Conservation (phyloP, 768 basidiomycete species). For the Tremella mesenterica region DNA sequence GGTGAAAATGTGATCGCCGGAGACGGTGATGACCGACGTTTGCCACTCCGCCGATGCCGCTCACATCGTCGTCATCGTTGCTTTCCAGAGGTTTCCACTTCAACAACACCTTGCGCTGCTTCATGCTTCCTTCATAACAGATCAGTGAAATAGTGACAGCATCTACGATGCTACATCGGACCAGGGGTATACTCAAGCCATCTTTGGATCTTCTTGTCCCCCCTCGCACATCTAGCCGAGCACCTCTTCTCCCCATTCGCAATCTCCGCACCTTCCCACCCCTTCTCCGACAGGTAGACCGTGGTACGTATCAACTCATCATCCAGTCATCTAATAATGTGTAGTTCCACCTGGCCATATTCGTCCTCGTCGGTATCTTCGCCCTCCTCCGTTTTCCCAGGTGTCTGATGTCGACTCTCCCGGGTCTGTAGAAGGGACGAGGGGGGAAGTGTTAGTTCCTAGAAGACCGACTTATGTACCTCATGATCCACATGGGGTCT, state of each 20-base stretch:
- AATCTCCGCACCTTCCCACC: background rate
- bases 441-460: background rate
- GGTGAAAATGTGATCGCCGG: too few species aligned
- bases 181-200: too few species aligned
- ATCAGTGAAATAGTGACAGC: too few species aligned
- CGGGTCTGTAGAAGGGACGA: background rate
- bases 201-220: too few species aligned
- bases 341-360: constrained; percentile 30
- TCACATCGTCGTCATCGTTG: too few species aligned
- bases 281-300: background rate
- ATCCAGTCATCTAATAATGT: background rate
- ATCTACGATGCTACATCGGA: too few species aligned
- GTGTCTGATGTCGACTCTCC: constrained; percentile 2
- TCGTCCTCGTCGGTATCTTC: constrained; percentile 11
- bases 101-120: too few species aligned
- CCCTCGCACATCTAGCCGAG: too few species aligned
- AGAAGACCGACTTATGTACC: constrained; percentile 33
- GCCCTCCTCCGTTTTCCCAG: background rate
- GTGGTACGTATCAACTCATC: background rate
- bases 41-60: background rate
- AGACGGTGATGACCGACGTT: background rate
- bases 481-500: constrained; percentile 38
- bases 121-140: too few species aligned
- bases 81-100: too few species aligned
- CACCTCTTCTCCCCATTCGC: too few species aligned